Evolutionary conservation across 768 basidiomycete genomes (phyloP).

Genomic region (Podaxis sp.): DNA sequence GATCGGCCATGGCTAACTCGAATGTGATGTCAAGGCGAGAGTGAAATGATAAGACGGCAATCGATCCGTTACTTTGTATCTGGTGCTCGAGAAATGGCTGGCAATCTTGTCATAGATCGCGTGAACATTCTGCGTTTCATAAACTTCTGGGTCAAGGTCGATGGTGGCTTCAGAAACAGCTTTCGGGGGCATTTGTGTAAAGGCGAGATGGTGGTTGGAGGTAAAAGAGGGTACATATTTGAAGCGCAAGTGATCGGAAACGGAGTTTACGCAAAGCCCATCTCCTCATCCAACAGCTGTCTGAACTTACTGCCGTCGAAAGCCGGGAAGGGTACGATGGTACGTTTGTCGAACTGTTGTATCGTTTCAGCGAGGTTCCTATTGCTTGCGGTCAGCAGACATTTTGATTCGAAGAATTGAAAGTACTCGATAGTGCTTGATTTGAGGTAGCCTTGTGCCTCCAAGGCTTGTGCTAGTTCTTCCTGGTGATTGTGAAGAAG

Average conservation of each 20-base stretch:
- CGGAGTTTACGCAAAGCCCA: conserved; percentile 55
- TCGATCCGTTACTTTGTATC: conserved; percentile 69
- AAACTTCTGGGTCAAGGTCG: conserved; percentile 50
- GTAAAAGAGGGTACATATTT: conserved; percentile 7
- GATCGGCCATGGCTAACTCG: conserved; percentile 83
- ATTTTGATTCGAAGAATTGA: neutral
- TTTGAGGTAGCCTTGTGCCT: conserved; percentile 54
- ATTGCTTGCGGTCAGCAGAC: neutral
- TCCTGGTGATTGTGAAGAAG: conserved; percentile 92
- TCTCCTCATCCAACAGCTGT: conserved; percentile 69
- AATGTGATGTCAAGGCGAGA: conserved; percentile 3
- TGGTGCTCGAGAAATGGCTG: conserved; percentile 81
- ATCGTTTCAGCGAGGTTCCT: conserved; percentile 62
- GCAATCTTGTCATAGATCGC: conserved; percentile 84
- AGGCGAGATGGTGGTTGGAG: conserved; percentile 14
- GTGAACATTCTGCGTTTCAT: conserved; percentile 81
- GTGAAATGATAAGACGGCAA: neutral
- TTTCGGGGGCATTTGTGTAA: conserved; percentile 28
- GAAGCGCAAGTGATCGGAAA: conserved; percentile 13
- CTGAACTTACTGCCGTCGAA: conserved; percentile 70
- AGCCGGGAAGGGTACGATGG: conserved; percentile 59
- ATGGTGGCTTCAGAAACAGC: conserved; percentile 41
- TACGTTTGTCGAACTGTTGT: conserved; percentile 41
- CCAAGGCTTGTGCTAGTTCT: conserved; percentile 77
- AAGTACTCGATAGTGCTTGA: conserved; percentile 61